Evolutionary conservation across 257 asterid genomes (phyloP), one percentile per base, ranked within the genome.

Genomic region (Jacaranda copaia): DNA sequence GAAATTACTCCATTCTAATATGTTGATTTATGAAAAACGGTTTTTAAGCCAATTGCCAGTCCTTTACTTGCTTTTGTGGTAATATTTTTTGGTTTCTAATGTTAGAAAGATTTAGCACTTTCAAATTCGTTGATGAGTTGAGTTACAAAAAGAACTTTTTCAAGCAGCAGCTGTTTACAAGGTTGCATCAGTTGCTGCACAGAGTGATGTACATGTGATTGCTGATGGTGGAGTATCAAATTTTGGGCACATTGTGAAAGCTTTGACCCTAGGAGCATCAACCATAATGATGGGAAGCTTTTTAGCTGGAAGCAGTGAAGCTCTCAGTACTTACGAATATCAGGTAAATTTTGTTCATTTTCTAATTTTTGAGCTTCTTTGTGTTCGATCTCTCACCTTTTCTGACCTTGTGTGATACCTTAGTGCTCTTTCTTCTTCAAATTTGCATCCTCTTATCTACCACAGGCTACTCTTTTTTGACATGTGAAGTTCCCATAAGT

Each of bases 151-250:
- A 20, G 25, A 20, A 10, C 62, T 0, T 80, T 84, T 81, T 75
- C 86, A 91, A 98, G 96, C 97, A 40, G 81, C 95, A 5, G 98
- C 98, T 67, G 98, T 94, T 57, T 94, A 89, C 83, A 92, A 90
- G 89, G 98, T 94, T 70, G 86, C 96, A 79, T 90, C 97, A 45
- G 71, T 92, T 75, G 98, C 98, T 9, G 84, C 91, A 74, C 79
- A 86, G 77, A 86, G 86, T 73, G 91, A 86, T 67, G 82, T 94
- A 73, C 98, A 98, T 36, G 89, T 94, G 74, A 89, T 92, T 58
- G 98, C 98, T 67, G 98, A 94, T 77, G 98, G 99, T 63, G 98
- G 99, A 72, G 89, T 94, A 75, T 92, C 97, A 16, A 94, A 94
- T 76, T 92, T 98, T 45, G 99, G 99, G 71, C 99, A 94, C 83